Evolutionary conservation across 148 eudicot genomes (phyloP), one percentile per base, ranked within the genome.

Genomic region (Rhododendron williamsianum): DNA sequence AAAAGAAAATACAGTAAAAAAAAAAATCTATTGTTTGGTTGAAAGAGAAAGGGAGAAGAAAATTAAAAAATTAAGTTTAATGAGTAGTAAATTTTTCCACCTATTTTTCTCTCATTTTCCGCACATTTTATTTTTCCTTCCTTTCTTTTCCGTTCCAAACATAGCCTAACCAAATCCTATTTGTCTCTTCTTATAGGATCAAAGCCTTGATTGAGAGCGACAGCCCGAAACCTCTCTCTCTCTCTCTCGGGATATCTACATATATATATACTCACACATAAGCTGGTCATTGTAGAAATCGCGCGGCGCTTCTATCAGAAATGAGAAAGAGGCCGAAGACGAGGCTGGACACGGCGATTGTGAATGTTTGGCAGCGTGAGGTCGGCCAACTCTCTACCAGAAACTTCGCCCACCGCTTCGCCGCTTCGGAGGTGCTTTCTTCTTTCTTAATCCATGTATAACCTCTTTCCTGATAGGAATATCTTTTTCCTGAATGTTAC

Each of bases 331-430:
- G 90, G 84, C 82, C 86, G 9, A 89, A 86, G 83, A 52, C 83
- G 33, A 86, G 85, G 52, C 81, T 80, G 60, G 89, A 91, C 48
- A 81, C 90, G 84, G 88, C 96, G 69, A 85, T 96, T 58, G 89
- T 94, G 4, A 92, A 94, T 88, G 92, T 96, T 46, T 92, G 93
- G 93, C 84, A 79, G 58, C 93, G 99, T 52, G 97, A 94, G 84
- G 86, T 96, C 49, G 99, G 99, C 45, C 86, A 51, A 30, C 86
- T 96, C 51, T 92, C 97, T 60, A 85, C 93, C 87, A 81, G 96
- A 76, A 91, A 80, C 85, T 96, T 96, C 89, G 93, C 95, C 56
- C 92, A 87, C 60, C 96, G 95, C 46, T 89, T 91, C 33, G 92
- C 89, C 76, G 98, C 98, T 73, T 93, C 99, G 16, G 87, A 96